phyloP scores from a whole-genome alignment of 2,329 filamentous ascomycete genomes.

The Cordyceps farinosa region DNA sequence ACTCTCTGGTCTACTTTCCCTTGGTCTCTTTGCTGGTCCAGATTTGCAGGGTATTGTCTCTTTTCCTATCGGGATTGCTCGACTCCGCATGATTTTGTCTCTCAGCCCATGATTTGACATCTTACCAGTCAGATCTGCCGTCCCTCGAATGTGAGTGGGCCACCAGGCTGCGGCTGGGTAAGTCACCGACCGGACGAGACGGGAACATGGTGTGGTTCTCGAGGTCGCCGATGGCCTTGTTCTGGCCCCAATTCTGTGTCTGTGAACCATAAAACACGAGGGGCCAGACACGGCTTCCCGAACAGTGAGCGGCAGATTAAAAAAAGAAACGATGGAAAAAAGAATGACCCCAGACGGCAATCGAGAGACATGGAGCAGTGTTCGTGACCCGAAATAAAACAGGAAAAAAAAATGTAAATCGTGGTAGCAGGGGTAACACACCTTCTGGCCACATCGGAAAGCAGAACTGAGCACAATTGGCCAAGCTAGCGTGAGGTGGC shows the following conservation, averaged over 20 bases:
- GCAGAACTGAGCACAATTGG: no score
- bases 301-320: not conserved
- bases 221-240: not conserved
- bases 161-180: not conserved
- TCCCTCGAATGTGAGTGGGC: not conserved
- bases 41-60: no score
- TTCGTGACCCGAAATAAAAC: not conserved
- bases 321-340: not conserved
- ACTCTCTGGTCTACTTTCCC: not conserved
- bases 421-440: not conserved
- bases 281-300: not conserved
- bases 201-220: not conserved
- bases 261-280: no score
- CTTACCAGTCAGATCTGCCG: not conserved
- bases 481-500: not conserved
- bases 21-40: not conserved
- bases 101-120: not conserved
- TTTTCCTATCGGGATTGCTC: no score
- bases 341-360: not conserved
- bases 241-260: not conserved
- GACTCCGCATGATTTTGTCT: not conserved
- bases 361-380: constrained; percentile 3
- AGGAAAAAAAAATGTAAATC: not conserved
- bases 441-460: not conserved
- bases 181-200: not conserved